Evolutionary conservation across 2,329 filamentous ascomycete genomes (phyloP).

Genomic region (Ascochyta clinopodiicola): DNA sequence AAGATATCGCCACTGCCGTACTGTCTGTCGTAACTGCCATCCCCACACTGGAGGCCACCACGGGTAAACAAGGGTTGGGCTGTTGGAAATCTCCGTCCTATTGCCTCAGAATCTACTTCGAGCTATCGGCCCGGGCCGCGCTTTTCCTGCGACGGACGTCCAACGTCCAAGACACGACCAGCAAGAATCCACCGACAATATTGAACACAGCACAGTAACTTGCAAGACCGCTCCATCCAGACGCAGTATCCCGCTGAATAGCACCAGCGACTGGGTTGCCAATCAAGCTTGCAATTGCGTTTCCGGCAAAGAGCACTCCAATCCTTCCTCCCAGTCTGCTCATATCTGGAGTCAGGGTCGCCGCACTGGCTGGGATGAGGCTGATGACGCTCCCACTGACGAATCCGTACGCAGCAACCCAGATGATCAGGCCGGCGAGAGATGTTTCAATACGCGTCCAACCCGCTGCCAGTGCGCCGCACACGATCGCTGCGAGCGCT

Average conservation of each 20-base stretch:
- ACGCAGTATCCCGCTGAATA: conserved; percentile 14
- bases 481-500: conserved; percentile 53
- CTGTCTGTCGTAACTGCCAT: too few species aligned
- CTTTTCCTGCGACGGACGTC: conserved; percentile 3
- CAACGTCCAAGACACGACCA: conserved; percentile 12
- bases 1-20: too few species aligned
- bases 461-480: conserved; percentile 55
- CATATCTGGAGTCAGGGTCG: conserved; percentile 25
- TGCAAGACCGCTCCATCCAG: conserved; percentile 15
- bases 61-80: neutral
- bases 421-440: conserved; percentile 22
- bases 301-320: conserved; percentile 31
- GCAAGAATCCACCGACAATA: conserved; percentile 13
- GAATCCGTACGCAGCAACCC: conserved; percentile 25
- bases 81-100: neutral
- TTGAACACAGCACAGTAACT: conserved; percentile 19
- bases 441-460: conserved; percentile 20
- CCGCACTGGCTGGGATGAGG: conserved; percentile 24
- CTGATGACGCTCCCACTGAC: conserved; percentile 25
- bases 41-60: neutral
- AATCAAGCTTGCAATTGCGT: conserved; percentile 29
- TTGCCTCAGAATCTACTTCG: neutral
- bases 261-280: conserved; percentile 32
- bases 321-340: conserved; percentile 29
- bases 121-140: neutral